phyloP scores from a whole-genome alignment of 768 basidiomycete species.

The Lyophyllum shimeji region DNA sequence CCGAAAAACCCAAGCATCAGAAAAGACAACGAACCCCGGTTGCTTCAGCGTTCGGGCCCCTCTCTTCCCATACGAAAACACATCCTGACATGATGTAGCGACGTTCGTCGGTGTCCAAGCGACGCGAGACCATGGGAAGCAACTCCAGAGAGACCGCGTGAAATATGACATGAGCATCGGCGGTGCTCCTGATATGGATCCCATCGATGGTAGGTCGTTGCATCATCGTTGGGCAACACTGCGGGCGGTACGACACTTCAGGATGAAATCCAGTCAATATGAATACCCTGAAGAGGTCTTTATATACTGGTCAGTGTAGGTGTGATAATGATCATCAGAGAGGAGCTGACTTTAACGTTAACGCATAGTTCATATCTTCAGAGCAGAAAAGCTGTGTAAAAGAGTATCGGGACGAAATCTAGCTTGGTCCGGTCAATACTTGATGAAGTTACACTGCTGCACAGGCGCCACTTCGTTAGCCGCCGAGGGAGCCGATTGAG shows the following conservation, averaged over 20 bases:
- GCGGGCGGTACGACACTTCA: conserved; percentile 7
- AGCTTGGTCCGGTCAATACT: conserved; percentile 10
- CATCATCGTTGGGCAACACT: conserved; percentile 31
- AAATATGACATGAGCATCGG: conserved; percentile 74
- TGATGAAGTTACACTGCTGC: conserved; percentile 19
- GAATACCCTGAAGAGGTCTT: conserved; percentile 7
- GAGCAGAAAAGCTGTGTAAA: conserved; percentile 11
- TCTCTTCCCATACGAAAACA: conserved; percentile 85
- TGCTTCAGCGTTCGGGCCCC: conserved; percentile 64
- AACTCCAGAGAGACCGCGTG: conserved; percentile 61
- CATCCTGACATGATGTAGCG: conserved; percentile 68
- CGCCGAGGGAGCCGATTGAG: conserved; percentile 18
- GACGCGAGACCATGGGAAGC: conserved; percentile 67
- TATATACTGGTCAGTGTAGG: conserved; percentile 15
- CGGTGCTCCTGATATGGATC: conserved; percentile 61
- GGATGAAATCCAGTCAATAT: conserved; percentile 6
- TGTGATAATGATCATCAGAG: conserved; percentile 24
- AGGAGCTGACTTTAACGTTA: conserved; percentile 27
- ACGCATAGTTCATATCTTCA: conserved; percentile 18
- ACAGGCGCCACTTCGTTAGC: conserved; percentile 14
- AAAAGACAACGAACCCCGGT: conserved; percentile 49
- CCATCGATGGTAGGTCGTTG: conserved; percentile 68
- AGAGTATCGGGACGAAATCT: conserved; percentile 11
- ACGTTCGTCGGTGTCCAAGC: conserved; percentile 76
- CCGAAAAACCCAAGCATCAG: conserved; percentile 5